A percentile compares a stretch with the other conserved stretches of the same genome.
These are phyloP conservation scores for Favolaschia claudopus DNA, from an alignment of 768 basidiomycete genomes.

Conservation along the genomic window DNA sequence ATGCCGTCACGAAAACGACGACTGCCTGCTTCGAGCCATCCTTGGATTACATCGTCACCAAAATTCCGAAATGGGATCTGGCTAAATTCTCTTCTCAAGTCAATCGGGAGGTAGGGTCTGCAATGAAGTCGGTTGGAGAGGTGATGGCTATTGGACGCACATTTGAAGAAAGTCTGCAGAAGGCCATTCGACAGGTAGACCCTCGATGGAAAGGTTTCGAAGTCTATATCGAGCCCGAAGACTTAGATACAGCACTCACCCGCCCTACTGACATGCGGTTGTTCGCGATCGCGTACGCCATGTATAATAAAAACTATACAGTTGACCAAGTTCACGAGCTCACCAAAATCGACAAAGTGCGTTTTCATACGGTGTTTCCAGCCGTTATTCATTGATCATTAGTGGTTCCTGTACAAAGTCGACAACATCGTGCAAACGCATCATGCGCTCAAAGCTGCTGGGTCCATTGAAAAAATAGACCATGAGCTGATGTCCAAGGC, in stretches of 20 bases:
- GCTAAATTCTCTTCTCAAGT: slow-evolving; percentile 97
- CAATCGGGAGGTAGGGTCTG: slow-evolving; percentile 91
- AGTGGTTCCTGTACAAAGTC: slow-evolving; percentile 99
- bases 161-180: slow-evolving; percentile 98
- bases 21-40: slow-evolving; percentile 99
- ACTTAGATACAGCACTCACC: slow-evolving; percentile 79
- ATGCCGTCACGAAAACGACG: slow-evolving; percentile 98
- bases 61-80: slow-evolving; percentile 99
- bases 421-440: slow-evolving; percentile 97
- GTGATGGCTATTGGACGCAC: slow-evolving; percentile 99
- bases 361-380: slow-evolving; percentile 12
- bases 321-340: slow-evolving; percentile 91
- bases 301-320: slow-evolving; percentile 91
- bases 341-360: slow-evolving; percentile 97
- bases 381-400: background rate
- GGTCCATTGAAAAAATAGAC: slow-evolving; percentile 73
- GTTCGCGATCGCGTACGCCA: slow-evolving; percentile 97
- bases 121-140: slow-evolving; percentile 99
- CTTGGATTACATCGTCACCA: slow-evolving; percentile 98
- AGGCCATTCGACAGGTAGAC: slow-evolving; percentile 97
- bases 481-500: slow-evolving; percentile 83
- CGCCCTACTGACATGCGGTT: slow-evolving; percentile 94
- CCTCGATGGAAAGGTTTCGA: slow-evolving; percentile 97
- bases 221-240: slow-evolving; percentile 88
- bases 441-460: slow-evolving; percentile 72